These are phyloP conservation scores for Coemansia sp. DNA, from an alignment of 192 early-diverging fungal genomes.

Conservation along the genomic window DNA sequence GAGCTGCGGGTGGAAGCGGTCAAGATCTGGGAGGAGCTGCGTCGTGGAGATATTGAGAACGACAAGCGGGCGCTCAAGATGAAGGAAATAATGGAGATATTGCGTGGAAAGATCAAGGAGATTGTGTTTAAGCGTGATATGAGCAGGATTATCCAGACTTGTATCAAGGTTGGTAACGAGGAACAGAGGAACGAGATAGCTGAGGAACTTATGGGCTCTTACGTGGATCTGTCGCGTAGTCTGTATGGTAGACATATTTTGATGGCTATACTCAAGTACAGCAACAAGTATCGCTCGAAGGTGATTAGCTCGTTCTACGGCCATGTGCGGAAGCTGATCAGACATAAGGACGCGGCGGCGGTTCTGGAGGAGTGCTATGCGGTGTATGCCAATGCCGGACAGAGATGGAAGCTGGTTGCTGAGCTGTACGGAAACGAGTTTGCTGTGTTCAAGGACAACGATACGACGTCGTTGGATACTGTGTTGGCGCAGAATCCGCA, in stretches of 20 bases:
- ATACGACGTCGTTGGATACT: constrained; percentile 19
- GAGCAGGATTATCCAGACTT: constrained; percentile 87
- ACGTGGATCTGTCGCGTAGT: constrained; percentile 69
- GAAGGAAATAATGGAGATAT: constrained; percentile 77
- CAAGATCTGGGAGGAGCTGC: constrained; percentile 82
- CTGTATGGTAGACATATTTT: constrained; percentile 91
- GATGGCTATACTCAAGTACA: constrained; percentile 81
- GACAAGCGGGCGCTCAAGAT: constrained; percentile 66
- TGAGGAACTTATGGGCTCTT: constrained; percentile 75
- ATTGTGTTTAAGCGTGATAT: constrained; percentile 95
- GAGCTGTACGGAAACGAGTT: constrained; percentile 96
- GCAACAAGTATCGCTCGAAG: constrained; percentile 63
- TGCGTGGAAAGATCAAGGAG: constrained; percentile 80
- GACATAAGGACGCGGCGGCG: constrained; percentile 84
- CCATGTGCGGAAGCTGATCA: constrained; percentile 77
- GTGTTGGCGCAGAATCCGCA: constrained; percentile 58
- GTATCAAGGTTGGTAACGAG: constrained; percentile 83
- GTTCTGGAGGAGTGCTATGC: constrained; percentile 85
- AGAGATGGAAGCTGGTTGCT: constrained; percentile 72
- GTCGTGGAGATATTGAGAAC: constrained; percentile 67
- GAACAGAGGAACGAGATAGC: constrained; percentile 79
- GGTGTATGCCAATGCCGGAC: constrained; percentile 73
- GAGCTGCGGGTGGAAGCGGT: constrained; percentile 73
- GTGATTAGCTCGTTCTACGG: constrained; percentile 82
- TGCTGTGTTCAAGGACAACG: constrained; percentile 75